Percentiles rank a stretch among this genome's conserved stretches.
Conservation (phyloP, 1,284 basidiomycete species). For the Cerioporus squamosus region DNA sequence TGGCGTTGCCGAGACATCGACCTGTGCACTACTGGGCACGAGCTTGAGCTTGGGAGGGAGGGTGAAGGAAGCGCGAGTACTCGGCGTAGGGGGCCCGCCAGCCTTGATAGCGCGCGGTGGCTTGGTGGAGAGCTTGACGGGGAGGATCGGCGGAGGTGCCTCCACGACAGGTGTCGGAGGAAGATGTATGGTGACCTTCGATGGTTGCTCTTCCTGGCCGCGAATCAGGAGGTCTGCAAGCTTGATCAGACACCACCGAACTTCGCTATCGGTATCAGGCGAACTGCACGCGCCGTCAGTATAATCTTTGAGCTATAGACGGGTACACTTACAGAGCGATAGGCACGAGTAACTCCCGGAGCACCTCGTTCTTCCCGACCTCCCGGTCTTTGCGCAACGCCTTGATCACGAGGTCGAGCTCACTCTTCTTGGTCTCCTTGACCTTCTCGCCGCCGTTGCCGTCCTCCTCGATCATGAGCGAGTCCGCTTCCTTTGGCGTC, state of each 20-base stretch:
- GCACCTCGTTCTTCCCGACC: constrained; percentile 81
- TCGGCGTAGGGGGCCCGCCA: constrained; percentile 45
- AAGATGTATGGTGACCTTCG: constrained; percentile 85
- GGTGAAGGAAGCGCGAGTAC: constrained; percentile 46
- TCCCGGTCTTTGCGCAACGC: constrained; percentile 83
- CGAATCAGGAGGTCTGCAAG: constrained; percentile 90
- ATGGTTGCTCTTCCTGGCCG: constrained; percentile 79
- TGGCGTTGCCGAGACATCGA: constrained; percentile 24
- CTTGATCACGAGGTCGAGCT: constrained; percentile 82
- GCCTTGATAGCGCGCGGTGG: constrained; percentile 46
- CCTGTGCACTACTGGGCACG: constrained; percentile 37
- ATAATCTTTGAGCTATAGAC: neutral
- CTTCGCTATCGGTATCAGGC: constrained; percentile 81
- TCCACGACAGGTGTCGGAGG: constrained; percentile 79
- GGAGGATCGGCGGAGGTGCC: constrained; percentile 50
- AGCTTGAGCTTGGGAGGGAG: constrained; percentile 62
- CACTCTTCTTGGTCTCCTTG: constrained; percentile 79
- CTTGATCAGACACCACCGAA: constrained; percentile 91
- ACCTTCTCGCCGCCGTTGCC: constrained; percentile 72
- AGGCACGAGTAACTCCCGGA: constrained; percentile 81
- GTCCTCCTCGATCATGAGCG: constrained; percentile 84
- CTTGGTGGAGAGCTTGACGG: constrained; percentile 53
- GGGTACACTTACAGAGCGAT: constrained; percentile 68
- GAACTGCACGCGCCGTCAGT: constrained; percentile 47
- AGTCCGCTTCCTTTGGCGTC: constrained; percentile 74